Evolutionary conservation across 768 basidiomycete species (phyloP).

Genomic region (Mycena kentingensis): DNA sequence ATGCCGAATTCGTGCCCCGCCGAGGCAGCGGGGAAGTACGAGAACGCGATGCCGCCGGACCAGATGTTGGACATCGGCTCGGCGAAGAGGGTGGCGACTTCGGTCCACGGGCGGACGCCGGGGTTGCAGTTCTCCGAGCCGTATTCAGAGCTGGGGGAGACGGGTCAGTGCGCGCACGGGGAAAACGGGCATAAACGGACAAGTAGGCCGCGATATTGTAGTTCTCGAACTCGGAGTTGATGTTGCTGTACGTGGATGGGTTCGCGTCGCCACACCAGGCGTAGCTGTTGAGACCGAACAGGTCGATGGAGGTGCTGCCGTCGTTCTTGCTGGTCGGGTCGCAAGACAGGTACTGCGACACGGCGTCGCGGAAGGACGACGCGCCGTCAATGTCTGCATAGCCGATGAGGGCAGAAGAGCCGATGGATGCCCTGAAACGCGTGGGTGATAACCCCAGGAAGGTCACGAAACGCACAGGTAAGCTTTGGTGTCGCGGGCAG

Average conservation of each 20-base stretch:
- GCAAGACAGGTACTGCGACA: slow-evolving; percentile 8
- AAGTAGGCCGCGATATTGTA: slow-evolving; percentile 12
- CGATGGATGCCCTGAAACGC: slow-evolving; percentile 3
- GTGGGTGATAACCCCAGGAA: not conserved
- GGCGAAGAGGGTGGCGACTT: slow-evolving; percentile 72
- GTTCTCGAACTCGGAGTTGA: slow-evolving; percentile 5
- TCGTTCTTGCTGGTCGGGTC: slow-evolving; percentile 4
- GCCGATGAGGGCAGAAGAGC: slow-evolving; percentile 16
- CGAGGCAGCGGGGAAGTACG: slow-evolving; percentile 84
- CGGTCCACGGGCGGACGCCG: slow-evolving; percentile 72
- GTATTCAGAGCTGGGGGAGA: slow-evolving; percentile 14
- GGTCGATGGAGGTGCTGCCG: slow-evolving; percentile 3
- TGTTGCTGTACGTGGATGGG: not conserved
- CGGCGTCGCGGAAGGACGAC: slow-evolving; percentile 4
- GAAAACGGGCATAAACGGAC: not conserved
- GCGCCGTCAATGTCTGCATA: slow-evolving; percentile 14
- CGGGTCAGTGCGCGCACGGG: not conserved
- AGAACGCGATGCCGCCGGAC: slow-evolving; percentile 89
- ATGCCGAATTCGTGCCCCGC: slow-evolving; percentile 80
- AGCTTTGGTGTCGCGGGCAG: slow-evolving; percentile 83
- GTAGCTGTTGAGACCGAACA: slow-evolving; percentile 15
- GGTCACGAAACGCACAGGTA: slow-evolving; percentile 64
- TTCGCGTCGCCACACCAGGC: slow-evolving; percentile 10
- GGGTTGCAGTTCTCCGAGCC: slow-evolving; percentile 31
- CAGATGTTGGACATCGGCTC: slow-evolving; percentile 74